Percentiles rank a stretch among this genome's conserved stretches.
These are phyloP conservation scores for Mortierella sp. DNA, from an alignment of 371 early-diverging fungal genomes.

Conservation along the genomic window DNA sequence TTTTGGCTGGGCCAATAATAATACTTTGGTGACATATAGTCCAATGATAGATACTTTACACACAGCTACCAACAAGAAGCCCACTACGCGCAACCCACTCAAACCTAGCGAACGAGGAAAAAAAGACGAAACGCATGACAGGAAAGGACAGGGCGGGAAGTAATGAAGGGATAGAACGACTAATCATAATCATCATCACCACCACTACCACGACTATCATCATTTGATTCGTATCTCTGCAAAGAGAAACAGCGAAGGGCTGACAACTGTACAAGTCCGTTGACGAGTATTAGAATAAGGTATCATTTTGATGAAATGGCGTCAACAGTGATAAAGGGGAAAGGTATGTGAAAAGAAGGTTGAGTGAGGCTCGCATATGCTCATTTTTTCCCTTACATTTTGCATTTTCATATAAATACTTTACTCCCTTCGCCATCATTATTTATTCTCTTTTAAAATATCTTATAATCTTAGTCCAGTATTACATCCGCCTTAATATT, in stretches of 20 bases:
- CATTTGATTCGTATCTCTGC: slow-evolving; percentile 20
- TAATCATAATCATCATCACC: neutral
- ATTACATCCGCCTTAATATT: neutral
- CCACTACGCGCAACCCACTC: neutral
- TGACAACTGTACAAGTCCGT: slow-evolving; percentile 6
- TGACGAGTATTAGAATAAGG: slow-evolving; percentile 32
- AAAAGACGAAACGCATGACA: slow-evolving; percentile 9
- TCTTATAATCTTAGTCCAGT: neutral
- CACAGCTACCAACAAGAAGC: neutral
- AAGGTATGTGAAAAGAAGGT: too few relatives aligned
- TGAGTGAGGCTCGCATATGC: too few relatives aligned
- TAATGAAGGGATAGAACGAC: neutral
- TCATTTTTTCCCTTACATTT: neutral
- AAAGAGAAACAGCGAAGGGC: slow-evolving; percentile 16
- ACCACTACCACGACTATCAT: neutral
- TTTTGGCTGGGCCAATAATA: neutral
- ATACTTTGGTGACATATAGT: neutral
- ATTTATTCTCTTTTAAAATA: neutral
- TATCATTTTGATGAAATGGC: neutral
- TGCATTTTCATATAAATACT: neutral
- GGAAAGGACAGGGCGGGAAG: neutral
- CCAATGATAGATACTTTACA: neutral
- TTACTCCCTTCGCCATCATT: neutral
- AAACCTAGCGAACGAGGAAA: neutral
- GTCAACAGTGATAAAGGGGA: neutral